Conservation (phyloP, 768 basidiomycete genomes). For the Lactarius tabidus region DNA sequence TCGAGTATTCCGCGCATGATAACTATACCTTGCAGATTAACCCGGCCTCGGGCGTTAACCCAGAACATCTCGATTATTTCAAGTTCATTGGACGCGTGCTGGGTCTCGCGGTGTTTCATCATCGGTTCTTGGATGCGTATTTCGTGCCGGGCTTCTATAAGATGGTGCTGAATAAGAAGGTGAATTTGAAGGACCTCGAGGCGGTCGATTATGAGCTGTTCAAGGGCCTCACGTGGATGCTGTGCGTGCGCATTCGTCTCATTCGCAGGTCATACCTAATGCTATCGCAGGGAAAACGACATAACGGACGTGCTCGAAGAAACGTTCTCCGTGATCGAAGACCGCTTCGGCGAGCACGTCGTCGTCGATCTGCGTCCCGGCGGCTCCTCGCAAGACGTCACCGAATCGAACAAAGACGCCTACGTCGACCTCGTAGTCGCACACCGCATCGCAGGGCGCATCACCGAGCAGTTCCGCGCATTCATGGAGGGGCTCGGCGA, state of each 20-base stretch:
- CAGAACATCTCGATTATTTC: conserved; percentile 76
- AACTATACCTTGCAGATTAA: conserved; percentile 81
- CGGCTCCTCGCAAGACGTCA: conserved; percentile 59
- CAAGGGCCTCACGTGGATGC: conserved; percentile 68
- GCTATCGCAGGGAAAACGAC: conserved; percentile 55
- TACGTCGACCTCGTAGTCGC: conserved; percentile 75
- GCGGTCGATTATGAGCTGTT: conserved; percentile 65
- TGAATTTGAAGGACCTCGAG: conserved; percentile 61
- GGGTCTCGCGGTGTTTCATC: conserved; percentile 74
- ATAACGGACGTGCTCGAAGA: conserved; percentile 74
- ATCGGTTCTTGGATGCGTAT: conserved; percentile 74
- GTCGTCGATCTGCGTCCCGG: conserved; percentile 61
- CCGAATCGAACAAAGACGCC: conserved; percentile 72
- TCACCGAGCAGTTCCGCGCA: conserved; percentile 79
- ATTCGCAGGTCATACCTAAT: conserved; percentile 5
- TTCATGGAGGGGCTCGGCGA: conserved; percentile 86
- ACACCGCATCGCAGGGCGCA: conserved; percentile 77
- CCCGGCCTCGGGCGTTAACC: conserved; percentile 69
- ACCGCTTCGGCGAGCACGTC: conserved; percentile 69
- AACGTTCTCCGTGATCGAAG: conserved; percentile 66
- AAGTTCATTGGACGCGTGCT: conserved; percentile 74
- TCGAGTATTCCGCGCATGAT: conserved; percentile 77
- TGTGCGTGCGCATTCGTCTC: conserved; percentile 44
- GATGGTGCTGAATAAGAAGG: conserved; percentile 61
- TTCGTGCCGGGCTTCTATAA: conserved; percentile 81